Conservation (phyloP, 108 stramenopile species). For the Schizochytrium sp. region DNA sequence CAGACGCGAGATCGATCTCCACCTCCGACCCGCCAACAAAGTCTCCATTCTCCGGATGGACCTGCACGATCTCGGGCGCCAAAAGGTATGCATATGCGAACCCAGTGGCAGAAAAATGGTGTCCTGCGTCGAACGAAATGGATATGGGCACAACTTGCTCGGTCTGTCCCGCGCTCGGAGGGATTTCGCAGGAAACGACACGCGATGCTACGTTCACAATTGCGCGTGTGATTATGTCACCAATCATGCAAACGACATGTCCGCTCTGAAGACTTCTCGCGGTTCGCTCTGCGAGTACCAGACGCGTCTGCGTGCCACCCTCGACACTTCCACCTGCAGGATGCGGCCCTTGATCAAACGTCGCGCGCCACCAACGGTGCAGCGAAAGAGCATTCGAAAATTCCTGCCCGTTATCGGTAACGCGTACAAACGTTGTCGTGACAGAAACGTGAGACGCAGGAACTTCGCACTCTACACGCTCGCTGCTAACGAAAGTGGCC, state of each 20-base stretch:
- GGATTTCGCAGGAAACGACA: neutral
- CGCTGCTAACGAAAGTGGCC: neutral
- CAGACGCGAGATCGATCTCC: neutral
- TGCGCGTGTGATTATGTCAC: neutral
- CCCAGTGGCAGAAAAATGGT: neutral
- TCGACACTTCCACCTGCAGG: neutral
- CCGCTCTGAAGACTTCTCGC: neutral
- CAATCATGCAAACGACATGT: neutral
- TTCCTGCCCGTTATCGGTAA: neutral
- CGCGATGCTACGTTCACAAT: neutral
- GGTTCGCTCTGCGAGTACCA: neutral
- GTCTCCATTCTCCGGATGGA: neutral
- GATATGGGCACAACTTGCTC: neutral
- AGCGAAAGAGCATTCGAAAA: neutral
- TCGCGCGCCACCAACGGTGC: neutral
- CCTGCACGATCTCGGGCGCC: neutral
- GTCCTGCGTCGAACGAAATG: neutral
- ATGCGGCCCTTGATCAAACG: neutral
- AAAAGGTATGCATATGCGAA: neutral
- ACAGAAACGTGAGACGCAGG: neutral
- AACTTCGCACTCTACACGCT: neutral
- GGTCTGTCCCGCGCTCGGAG: neutral
- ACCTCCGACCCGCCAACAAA: neutral
- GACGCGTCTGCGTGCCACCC: neutral
- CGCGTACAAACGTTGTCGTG: neutral